Conservation (phyloP, 2,329 filamentous ascomycete genomes). For the Pseudocercospora pini-densiflorae region DNA sequence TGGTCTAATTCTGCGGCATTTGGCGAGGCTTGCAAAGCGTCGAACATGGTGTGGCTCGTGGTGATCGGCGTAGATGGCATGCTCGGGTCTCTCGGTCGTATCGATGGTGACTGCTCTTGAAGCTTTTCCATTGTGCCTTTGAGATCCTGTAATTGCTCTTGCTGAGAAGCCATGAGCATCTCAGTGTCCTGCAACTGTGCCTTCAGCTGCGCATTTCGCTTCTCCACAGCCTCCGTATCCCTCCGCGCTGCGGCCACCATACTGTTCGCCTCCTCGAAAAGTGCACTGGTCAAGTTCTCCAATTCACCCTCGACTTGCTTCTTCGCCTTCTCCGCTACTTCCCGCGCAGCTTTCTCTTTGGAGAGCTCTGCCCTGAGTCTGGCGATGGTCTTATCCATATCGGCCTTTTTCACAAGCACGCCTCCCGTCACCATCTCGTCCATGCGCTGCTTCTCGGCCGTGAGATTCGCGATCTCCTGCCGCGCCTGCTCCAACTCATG, state of each 20-base stretch:
- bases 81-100: slow-evolving; percentile 55
- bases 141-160: slow-evolving; percentile 89
- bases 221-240: slow-evolving; percentile 78
- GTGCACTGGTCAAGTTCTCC: slow-evolving; percentile 83
- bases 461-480: slow-evolving; percentile 69
- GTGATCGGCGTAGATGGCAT: slow-evolving; percentile 81
- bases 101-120: slow-evolving; percentile 73
- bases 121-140: slow-evolving; percentile 93
- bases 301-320: slow-evolving; percentile 90
- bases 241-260: slow-evolving; percentile 92
- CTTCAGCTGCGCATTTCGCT: slow-evolving; percentile 83
- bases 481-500: slow-evolving; percentile 79
- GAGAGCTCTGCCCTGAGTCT: slow-evolving; percentile 47
- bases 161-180: slow-evolving; percentile 81
- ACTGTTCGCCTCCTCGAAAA: slow-evolving; percentile 98
- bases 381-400: slow-evolving; percentile 64
- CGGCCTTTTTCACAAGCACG: slow-evolving; percentile 73
- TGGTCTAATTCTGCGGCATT: slow-evolving; percentile 56
- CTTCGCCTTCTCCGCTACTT: slow-evolving; percentile 66
- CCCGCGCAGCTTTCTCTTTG: slow-evolving; percentile 47
- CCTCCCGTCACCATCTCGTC: slow-evolving; percentile 72
- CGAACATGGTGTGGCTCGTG: slow-evolving; percentile 62
- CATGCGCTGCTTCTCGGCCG: slow-evolving; percentile 70
- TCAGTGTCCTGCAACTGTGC: slow-evolving; percentile 87
- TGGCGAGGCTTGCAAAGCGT: slow-evolving; percentile 60